A percentile compares a stretch with the other conserved stretches of the same genome.
Evolutionary conservation across 2,329 filamentous ascomycete genomes (phyloP).

Genomic region (Nannizzia gypsea): DNA sequence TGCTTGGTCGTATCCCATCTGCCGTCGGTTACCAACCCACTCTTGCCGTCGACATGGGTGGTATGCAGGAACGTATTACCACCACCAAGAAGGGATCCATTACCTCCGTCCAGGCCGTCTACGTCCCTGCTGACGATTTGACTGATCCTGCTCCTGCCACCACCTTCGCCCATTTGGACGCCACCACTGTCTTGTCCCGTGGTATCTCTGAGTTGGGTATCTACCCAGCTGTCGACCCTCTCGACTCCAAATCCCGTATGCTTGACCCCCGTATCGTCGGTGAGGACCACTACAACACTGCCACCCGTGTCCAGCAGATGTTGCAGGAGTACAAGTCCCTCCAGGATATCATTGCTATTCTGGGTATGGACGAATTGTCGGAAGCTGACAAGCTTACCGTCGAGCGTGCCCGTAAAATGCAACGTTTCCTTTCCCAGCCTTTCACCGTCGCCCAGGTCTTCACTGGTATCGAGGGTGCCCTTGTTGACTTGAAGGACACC

Average conservation of each 20-base stretch:
- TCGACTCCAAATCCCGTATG: conserved; percentile 99
- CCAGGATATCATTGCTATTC: conserved; percentile 99
- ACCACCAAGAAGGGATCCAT: conserved; percentile 99
- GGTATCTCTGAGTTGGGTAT: conserved; percentile 99
- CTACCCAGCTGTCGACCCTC: conserved; percentile 98
- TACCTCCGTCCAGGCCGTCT: conserved; percentile 99
- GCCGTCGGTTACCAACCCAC: conserved; percentile 99
- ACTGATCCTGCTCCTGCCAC: conserved; percentile 98
- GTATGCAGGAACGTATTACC: conserved; percentile 99
- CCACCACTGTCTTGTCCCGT: conserved; percentile 99
- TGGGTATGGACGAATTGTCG: conserved; percentile 99
- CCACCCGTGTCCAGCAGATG: conserved; percentile 94
- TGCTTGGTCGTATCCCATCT: conserved; percentile 98
- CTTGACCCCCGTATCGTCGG: conserved; percentile 97
- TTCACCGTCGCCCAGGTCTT: conserved; percentile 74
- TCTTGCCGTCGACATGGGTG: conserved; percentile 96
- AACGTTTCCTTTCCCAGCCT: conserved; percentile 99
- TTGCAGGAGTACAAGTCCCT: conserved; percentile 99
- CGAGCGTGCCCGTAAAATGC: conserved; percentile 99
- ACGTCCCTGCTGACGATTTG: conserved; percentile 99
- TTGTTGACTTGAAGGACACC: conserved; percentile 98
- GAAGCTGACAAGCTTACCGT: conserved; percentile 99
- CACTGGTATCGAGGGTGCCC: conserved; percentile 80
- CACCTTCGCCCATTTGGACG: conserved; percentile 99
- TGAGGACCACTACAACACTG: conserved; percentile 92